Conservation (phyloP, 805 yeast genomes). For the Kuraishia borneana region DNA sequence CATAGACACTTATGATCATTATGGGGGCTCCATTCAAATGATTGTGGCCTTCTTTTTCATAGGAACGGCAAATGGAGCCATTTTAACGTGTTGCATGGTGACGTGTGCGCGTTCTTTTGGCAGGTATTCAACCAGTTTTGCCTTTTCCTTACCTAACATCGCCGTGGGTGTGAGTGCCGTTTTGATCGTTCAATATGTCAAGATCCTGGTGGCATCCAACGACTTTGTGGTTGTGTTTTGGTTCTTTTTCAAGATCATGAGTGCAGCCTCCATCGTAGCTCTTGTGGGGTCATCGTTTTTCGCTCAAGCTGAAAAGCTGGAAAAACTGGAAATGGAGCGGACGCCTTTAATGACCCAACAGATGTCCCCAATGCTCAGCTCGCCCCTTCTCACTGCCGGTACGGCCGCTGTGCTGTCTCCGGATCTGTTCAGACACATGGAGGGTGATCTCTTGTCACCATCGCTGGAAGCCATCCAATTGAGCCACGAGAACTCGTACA, state of each 20-base stretch:
- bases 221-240: constrained; percentile 10
- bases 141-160: constrained; percentile 71
- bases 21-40: constrained; percentile 22
- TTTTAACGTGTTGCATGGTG: constrained; percentile 56
- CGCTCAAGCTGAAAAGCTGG: constrained; percentile 13
- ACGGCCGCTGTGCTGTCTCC: constrained; percentile 10
- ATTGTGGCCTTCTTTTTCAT: constrained; percentile 44
- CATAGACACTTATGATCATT: constrained; percentile 21
- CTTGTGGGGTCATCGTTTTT: constrained; percentile 18
- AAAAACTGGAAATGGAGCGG: constrained; percentile 3
- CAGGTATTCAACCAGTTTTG: constrained; percentile 60
- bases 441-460: constrained; percentile 14
- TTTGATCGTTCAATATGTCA: constrained; percentile 9
- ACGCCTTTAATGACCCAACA: background rate
- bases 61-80: constrained; percentile 62
- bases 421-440: constrained; percentile 11
- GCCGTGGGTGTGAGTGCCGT: constrained; percentile 20
- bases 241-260: constrained; percentile 2
- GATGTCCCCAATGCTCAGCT: constrained; percentile 6
- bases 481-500: constrained; percentile 1
- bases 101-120: constrained; percentile 71
- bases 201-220: constrained; percentile 8
- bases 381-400: constrained; percentile 21
- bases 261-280: constrained; percentile 7
- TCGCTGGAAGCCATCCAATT: constrained; percentile 4